Percentiles rank a stretch among this genome's conserved stretches.
phyloP scores from a whole-genome alignment of 306 rosid species.

The Inga oerstediana region DNA sequence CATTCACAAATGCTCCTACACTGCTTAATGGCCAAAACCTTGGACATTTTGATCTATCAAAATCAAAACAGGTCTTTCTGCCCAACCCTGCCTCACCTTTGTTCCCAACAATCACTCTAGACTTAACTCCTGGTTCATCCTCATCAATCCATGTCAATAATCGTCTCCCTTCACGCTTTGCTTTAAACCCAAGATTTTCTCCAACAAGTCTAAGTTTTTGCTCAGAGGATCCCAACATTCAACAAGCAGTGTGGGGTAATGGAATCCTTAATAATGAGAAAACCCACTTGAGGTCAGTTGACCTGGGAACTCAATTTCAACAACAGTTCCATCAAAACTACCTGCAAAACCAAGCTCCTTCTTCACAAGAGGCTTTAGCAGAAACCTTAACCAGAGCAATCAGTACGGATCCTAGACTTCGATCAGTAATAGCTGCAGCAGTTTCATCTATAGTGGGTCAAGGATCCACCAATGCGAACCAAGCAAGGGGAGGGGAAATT shows the following conservation, averaged over 20 bases:
- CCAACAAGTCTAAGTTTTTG: constrained; percentile 50
- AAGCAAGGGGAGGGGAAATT: constrained; percentile 24
- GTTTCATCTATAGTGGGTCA: constrained; percentile 55
- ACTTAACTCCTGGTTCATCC: constrained; percentile 44
- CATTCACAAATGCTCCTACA: constrained; percentile 26
- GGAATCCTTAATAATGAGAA: constrained; percentile 34
- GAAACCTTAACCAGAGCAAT: constrained; percentile 58
- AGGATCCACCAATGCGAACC: constrained; percentile 33
- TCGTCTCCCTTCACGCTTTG: constrained; percentile 10
- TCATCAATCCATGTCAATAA: neutral
- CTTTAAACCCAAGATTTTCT: constrained; percentile 47
- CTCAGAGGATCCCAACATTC: constrained; percentile 41
- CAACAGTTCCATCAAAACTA: constrained; percentile 37
- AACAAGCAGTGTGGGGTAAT: constrained; percentile 43
- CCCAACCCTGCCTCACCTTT: constrained; percentile 43
- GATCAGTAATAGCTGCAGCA: constrained; percentile 48
- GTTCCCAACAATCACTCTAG: constrained; percentile 64
- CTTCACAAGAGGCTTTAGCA: constrained; percentile 41
- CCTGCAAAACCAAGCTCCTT: constrained; percentile 39
- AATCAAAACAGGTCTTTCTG: constrained; percentile 37
- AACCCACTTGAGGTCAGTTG: constrained; percentile 17
- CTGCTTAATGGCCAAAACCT: constrained; percentile 37
- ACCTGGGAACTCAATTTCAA: constrained; percentile 34
- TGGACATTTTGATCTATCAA: constrained; percentile 40
- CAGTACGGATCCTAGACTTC: constrained; percentile 48